Percentiles rank a stretch among this genome's conserved stretches.
Conservation (phyloP, 768 basidiomycete genomes). For the Phlebiopsis gigantea region DNA sequence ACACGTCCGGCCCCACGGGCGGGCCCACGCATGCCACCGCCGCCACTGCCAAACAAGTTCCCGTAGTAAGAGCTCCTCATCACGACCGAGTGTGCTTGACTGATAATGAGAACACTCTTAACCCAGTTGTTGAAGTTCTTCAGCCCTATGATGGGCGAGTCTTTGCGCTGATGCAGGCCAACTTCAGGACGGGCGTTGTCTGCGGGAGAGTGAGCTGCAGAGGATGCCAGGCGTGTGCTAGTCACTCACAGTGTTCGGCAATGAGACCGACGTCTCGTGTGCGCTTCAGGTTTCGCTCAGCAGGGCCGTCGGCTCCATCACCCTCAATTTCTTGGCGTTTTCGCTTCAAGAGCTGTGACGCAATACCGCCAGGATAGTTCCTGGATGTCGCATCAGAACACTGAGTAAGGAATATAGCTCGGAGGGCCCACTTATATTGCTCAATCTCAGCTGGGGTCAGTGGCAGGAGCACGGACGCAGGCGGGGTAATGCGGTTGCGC, state of each 20-base stretch:
- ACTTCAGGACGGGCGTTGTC: conserved; percentile 94
- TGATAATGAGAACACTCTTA: conserved; percentile 92
- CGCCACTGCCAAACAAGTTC: conserved; percentile 14
- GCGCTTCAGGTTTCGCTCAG: conserved; percentile 43
- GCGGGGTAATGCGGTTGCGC: conserved; percentile 51
- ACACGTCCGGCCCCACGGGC: conserved; percentile 58
- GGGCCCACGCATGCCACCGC: conserved; percentile 15
- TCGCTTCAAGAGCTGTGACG: conserved; percentile 41
- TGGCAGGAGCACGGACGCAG: conserved; percentile 58
- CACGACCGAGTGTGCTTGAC: conserved; percentile 75
- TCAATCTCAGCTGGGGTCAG: conserved; percentile 60
- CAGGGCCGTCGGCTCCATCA: conserved; percentile 26
- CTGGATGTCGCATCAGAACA: conserved; percentile 21
- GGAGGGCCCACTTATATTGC: conserved; percentile 28
- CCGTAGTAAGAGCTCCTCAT: conserved; percentile 28
- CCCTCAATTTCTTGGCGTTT: conserved; percentile 40
- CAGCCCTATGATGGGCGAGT: conserved; percentile 93
- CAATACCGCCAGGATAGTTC: conserved; percentile 47
- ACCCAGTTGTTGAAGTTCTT: conserved; percentile 99
- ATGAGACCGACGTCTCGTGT: conserved; percentile 71
- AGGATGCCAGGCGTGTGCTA: neutral
- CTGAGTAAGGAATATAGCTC: neutral
- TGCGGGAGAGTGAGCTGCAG: conserved; percentile 31
- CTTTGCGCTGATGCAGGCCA: conserved; percentile 74
- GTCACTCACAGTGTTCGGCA: conserved; percentile 69